Evolutionary conservation across 116 monocot genomes (phyloP).

Genomic region (Zostera marina): DNA sequence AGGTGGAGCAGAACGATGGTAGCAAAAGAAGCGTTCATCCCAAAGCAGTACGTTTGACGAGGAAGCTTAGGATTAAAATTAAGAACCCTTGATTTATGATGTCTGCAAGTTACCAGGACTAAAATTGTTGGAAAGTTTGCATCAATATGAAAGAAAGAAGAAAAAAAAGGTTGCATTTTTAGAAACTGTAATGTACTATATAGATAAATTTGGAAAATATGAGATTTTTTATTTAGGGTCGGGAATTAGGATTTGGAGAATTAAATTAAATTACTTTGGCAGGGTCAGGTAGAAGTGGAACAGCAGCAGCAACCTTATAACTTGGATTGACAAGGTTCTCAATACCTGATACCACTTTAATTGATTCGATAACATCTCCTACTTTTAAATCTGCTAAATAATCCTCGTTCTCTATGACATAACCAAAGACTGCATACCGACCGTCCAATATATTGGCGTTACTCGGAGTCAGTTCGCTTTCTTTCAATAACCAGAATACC

Average conservation of each 20-base stretch:
- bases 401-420: slow-evolving; percentile 81
- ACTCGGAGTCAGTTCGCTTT: slow-evolving; percentile 92
- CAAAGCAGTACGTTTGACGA: slow-evolving; percentile 48
- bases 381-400: slow-evolving; percentile 79
- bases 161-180: too few species aligned
- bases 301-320: slow-evolving; percentile 58
- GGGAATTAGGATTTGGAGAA: not conserved
- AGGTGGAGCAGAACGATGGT: slow-evolving; percentile 58
- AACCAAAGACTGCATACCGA: slow-evolving; percentile 82
- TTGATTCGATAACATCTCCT: slow-evolving; percentile 84
- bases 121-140: too few species aligned
- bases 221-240: too few species aligned
- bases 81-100: slow-evolving; percentile 96
- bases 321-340: slow-evolving; percentile 89
- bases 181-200: too few species aligned
- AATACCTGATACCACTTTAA: slow-evolving; percentile 77
- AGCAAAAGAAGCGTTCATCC: slow-evolving; percentile 54
- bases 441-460: slow-evolving; percentile 96
- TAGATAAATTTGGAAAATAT: not conserved
- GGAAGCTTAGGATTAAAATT: slow-evolving; percentile 85
- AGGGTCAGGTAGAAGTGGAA: slow-evolving; percentile 1
- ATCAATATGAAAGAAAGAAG: too few species aligned
- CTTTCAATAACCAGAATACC: slow-evolving; percentile 93
- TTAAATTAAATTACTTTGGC: not conserved
- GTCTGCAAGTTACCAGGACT: too few species aligned